Conservation (phyloP, 2,329 filamentous ascomycete species). For the Cylindrodendrum hubeiense region DNA sequence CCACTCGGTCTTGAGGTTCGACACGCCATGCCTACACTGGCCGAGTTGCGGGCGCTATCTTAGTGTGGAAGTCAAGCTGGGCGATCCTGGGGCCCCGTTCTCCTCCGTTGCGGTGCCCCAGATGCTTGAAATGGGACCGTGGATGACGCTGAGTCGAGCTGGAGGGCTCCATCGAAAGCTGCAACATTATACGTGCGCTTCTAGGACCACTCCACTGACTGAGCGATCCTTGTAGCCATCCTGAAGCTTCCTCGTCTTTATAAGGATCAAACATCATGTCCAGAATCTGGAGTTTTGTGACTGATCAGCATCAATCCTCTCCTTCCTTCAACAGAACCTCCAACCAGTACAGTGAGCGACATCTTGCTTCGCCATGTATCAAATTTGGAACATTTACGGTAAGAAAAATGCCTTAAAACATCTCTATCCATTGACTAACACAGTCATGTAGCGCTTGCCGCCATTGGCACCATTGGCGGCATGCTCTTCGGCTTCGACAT, state of each 20-base stretch:
- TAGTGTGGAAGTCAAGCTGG: constrained; percentile 17
- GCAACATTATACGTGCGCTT: constrained; percentile 43
- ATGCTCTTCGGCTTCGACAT: constrained; percentile 69
- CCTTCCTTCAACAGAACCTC: constrained; percentile 4
- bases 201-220: constrained; percentile 36
- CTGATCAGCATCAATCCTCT: constrained; percentile 18
- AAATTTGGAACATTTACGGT: constrained; percentile 55
- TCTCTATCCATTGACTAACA: constrained; percentile 22
- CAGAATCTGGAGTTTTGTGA: background rate
- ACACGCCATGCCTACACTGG: constrained; percentile 22
- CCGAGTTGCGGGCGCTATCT: constrained; percentile 16
- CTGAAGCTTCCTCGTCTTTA: constrained; percentile 26
- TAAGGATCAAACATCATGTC: constrained; percentile 27
- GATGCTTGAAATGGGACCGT: constrained; percentile 8
- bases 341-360: constrained; percentile 8
- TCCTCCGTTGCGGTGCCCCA: constrained; percentile 23
- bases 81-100: constrained; percentile 41
- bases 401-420: constrained; percentile 4
- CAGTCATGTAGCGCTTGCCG: constrained; percentile 47
- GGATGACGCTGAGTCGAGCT: constrained; percentile 36
- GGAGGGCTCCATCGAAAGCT: constrained; percentile 31
- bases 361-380: constrained; percentile 45
- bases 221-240: constrained; percentile 20
- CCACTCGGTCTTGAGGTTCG: constrained; percentile 17
- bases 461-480: constrained; percentile 56